Evolutionary conservation across 2,329 filamentous ascomycete genomes (phyloP).

Genomic region (Hypoxylon sp.): DNA sequence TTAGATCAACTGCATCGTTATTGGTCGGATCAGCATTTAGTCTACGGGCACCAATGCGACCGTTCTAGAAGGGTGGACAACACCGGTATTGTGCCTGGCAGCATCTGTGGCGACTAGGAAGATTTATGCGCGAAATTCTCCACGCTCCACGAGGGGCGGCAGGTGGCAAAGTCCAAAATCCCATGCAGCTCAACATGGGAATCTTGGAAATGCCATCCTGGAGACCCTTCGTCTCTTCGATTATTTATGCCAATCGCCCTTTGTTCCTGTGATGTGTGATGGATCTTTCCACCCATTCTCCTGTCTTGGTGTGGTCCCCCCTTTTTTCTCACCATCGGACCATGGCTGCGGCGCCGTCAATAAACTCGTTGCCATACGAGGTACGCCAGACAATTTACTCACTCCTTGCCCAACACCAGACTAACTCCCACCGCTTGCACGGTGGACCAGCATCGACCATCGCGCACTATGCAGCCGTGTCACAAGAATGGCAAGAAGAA

Average conservation of each 20-base stretch:
- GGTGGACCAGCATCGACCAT: slow-evolving; percentile 18
- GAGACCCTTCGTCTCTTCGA: slow-evolving; percentile 5
- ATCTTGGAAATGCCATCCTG: slow-evolving; percentile 28
- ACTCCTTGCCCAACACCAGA: slow-evolving; percentile 29
- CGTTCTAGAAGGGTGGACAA: slow-evolving; percentile 37
- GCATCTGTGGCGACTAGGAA: slow-evolving; percentile 15
- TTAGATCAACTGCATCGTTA: background rate
- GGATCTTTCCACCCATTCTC: background rate
- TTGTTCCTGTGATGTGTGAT: slow-evolving; percentile 1
- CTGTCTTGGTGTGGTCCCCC: background rate
- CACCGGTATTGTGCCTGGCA: background rate
- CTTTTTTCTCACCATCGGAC: background rate
- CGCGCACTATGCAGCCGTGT: slow-evolving; percentile 34
- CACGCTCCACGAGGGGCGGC: slow-evolving; percentile 17
- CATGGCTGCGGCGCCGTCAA: slow-evolving; percentile 26
- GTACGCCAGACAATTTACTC: slow-evolving; percentile 37
- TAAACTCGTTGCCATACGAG: slow-evolving; percentile 40
- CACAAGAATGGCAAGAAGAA: slow-evolving; percentile 35
- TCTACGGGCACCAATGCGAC: slow-evolving; percentile 14
- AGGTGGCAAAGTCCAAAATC: slow-evolving; percentile 34
- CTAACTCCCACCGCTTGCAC: slow-evolving; percentile 21
- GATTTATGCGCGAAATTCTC: slow-evolving; percentile 23
- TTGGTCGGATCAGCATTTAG: slow-evolving; percentile 7
- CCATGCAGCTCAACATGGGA: slow-evolving; percentile 32
- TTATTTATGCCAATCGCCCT: slow-evolving; percentile 18